These are phyloP conservation scores for Aspergillus sp. DNA, from an alignment of 2,329 filamentous ascomycete genomes.

Conservation along the genomic window DNA sequence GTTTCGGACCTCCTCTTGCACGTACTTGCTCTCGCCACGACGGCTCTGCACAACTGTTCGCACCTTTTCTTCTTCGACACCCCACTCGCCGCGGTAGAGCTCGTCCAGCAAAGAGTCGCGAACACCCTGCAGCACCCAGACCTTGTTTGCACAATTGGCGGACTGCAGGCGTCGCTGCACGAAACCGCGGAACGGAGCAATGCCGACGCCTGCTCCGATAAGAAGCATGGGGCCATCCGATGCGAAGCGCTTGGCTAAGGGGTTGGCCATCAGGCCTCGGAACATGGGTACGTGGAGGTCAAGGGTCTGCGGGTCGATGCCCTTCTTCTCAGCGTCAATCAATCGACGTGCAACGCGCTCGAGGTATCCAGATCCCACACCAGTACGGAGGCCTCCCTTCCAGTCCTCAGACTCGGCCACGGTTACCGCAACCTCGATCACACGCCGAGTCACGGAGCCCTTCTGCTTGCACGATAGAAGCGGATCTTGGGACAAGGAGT, in stretches of 20 bases:
- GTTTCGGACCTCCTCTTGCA: constrained; percentile 89
- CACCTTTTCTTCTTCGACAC: constrained; percentile 83
- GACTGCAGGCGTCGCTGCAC: constrained; percentile 92
- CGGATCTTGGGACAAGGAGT: constrained; percentile 95
- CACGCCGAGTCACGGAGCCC: constrained; percentile 70
- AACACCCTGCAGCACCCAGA: constrained; percentile 92
- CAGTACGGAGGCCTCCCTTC: constrained; percentile 70
- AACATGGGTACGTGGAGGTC: constrained; percentile 92
- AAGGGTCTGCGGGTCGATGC: constrained; percentile 52
- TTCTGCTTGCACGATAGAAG: constrained; percentile 72
- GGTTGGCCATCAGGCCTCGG: constrained; percentile 96
- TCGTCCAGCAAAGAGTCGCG: constrained; percentile 95
- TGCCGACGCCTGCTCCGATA: constrained; percentile 93
- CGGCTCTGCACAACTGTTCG: constrained; percentile 79
- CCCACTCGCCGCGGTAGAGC: constrained; percentile 95
- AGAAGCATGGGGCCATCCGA: constrained; percentile 96
- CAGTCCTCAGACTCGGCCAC: constrained; percentile 86
- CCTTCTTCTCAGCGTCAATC: constrained; percentile 66
- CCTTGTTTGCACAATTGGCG: constrained; percentile 95
- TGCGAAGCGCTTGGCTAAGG: constrained; percentile 86
- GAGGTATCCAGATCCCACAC: constrained; percentile 90
- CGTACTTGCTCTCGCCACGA: constrained; percentile 79
- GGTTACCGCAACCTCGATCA: constrained; percentile 96
- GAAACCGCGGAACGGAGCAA: constrained; percentile 96
- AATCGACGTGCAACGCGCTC: constrained; percentile 78